Conservation (phyloP, 805 yeast species). For the Ogataea haglerorum region DNA sequence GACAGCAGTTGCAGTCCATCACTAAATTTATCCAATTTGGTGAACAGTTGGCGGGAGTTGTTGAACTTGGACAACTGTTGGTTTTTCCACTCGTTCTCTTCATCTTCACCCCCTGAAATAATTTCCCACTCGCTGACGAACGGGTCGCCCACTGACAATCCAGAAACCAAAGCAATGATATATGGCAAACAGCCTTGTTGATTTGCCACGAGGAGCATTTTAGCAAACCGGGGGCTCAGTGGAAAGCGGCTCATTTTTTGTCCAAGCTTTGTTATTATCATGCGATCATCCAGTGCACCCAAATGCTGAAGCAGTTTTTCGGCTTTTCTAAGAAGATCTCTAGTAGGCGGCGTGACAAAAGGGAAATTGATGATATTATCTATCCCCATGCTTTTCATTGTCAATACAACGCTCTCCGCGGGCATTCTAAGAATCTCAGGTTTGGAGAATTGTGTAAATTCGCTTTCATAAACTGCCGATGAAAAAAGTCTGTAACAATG, state of each 20-base stretch:
- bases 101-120: constrained; percentile 50
- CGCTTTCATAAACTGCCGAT: constrained; percentile 88
- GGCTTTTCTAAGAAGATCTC: constrained; percentile 56
- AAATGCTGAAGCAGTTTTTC: constrained; percentile 62
- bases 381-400: constrained; percentile 97
- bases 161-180: constrained; percentile 88
- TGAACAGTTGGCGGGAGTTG: constrained; percentile 57
- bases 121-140: constrained; percentile 72
- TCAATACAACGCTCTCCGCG: constrained; percentile 89
- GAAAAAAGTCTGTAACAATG: constrained; percentile 91
- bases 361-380: constrained; percentile 89
- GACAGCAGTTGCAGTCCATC: constrained; percentile 75
- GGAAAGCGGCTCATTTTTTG: constrained; percentile 87
- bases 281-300: constrained; percentile 69
- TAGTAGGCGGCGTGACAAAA: constrained; percentile 86
- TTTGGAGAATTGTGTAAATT: constrained; percentile 72
- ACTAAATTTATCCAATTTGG: constrained; percentile 65
- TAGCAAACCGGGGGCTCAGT: constrained; percentile 87
- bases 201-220: constrained; percentile 82
- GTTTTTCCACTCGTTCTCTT: constrained; percentile 34
- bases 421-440: constrained; percentile 97
- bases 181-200: constrained; percentile 84
- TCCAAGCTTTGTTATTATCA: constrained; percentile 72
- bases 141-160: constrained; percentile 90
- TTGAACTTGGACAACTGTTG: constrained; percentile 48